phyloP scores from a whole-genome alignment of 73 alveolate genomes.

The Stentor roeselii region DNA sequence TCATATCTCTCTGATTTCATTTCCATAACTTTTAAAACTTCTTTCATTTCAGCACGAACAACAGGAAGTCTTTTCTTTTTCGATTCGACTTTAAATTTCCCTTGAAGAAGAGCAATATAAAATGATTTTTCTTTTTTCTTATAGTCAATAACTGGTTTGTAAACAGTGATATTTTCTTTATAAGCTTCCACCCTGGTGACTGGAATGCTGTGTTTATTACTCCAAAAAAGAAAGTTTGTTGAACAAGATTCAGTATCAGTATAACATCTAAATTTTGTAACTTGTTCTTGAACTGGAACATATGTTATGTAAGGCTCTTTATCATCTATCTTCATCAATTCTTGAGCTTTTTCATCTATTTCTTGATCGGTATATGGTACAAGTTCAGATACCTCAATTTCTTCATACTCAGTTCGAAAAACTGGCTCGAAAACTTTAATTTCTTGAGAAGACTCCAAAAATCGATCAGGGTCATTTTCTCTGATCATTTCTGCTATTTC shows the following conservation, averaged over 20 bases:
- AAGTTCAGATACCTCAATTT: not conserved
- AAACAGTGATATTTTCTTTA: not conserved
- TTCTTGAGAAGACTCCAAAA: not conserved
- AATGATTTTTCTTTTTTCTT: not conserved
- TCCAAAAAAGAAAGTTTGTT: not conserved
- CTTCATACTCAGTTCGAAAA: not conserved
- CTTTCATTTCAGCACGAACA: not conserved
- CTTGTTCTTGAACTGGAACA: not conserved
- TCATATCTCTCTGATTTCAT: not conserved
- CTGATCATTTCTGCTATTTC: not conserved
- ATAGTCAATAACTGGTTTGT: not conserved
- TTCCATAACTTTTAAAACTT: not conserved
- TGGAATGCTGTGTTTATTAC: not conserved
- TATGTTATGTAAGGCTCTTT: not conserved
- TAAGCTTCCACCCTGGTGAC: not conserved
- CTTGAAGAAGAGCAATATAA: not conserved
- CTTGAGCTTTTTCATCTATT: not conserved
- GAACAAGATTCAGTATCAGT: not conserved
- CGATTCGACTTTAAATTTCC: not conserved
- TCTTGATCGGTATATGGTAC: not conserved
- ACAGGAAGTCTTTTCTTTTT: not conserved
- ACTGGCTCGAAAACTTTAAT: not conserved
- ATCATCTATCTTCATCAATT: not conserved
- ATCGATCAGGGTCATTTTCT: not conserved
- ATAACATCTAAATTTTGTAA: not conserved